Percentiles rank a stretch among this genome's conserved stretches.
Evolutionary conservation across 805 yeast species (phyloP).

Genomic region (Lipomyces starkeyi): DNA sequence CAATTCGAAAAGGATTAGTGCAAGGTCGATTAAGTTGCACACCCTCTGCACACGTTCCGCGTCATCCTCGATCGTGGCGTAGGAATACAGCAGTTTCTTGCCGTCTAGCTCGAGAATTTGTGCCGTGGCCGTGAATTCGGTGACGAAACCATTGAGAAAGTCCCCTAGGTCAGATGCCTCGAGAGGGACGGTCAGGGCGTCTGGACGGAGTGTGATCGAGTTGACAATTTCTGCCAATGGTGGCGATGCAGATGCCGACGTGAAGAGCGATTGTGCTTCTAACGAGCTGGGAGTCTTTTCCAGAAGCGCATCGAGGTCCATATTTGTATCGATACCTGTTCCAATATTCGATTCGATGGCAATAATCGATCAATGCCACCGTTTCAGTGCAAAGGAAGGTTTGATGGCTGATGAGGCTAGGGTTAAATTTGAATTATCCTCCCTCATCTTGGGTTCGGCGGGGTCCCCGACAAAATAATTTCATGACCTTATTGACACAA

Average conservation of each 20-base stretch:
- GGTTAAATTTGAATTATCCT: neutral
- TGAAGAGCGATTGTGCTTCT: neutral
- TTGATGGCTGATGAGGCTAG: neutral
- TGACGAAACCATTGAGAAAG: neutral
- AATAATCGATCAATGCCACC: neutral
- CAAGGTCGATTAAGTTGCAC: constrained; percentile 39
- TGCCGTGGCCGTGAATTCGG: neutral
- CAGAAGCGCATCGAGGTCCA: neutral
- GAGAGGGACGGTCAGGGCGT: constrained; percentile 3
- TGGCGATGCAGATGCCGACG: neutral
- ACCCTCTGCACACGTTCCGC: constrained; percentile 14
- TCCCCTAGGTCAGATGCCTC: neutral
- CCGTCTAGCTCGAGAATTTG: constrained; percentile 15
- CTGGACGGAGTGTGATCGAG: constrained; percentile 1
- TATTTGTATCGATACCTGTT: neutral
- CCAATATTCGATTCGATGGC: neutral
- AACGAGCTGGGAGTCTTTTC: neutral
- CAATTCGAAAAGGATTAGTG: constrained; percentile 21
- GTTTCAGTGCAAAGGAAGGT: neutral
- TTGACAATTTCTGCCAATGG: neutral
- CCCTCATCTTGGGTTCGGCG: neutral
- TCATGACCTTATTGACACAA: neutral
- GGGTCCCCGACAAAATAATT: neutral
- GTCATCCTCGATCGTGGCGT: constrained; percentile 21
- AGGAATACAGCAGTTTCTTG: constrained; percentile 27